Conservation (phyloP, 2,329 filamentous ascomycete species). For the Mycosphaerella sp. region DNA sequence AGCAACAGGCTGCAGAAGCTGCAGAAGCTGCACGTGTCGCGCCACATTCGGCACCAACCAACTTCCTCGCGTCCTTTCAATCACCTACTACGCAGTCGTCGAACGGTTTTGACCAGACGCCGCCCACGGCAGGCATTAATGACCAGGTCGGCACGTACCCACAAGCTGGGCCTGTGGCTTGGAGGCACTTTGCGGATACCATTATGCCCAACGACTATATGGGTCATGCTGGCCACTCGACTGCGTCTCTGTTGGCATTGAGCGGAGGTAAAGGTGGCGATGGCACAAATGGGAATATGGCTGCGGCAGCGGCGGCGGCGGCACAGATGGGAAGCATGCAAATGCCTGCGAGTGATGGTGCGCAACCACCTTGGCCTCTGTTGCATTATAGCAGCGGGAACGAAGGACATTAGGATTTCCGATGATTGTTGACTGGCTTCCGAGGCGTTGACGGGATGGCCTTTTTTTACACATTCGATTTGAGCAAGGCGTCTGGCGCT, state of each 20-base stretch:
- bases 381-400: slow-evolving; percentile 19
- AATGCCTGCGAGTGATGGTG: slow-evolving; percentile 18
- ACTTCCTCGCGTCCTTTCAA: slow-evolving; percentile 21
- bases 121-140: slow-evolving; percentile 12
- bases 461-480: neutral
- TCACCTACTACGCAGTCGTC: slow-evolving; percentile 12
- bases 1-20: slow-evolving; percentile 6
- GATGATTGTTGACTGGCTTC: neutral
- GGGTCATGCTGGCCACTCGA: slow-evolving; percentile 16
- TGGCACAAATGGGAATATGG: slow-evolving; percentile 8
- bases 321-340: slow-evolving; percentile 22
- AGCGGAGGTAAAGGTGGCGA: slow-evolving; percentile 13
- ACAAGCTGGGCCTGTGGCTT: slow-evolving; percentile 27
- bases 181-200: slow-evolving; percentile 31
- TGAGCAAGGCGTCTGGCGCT: neutral
- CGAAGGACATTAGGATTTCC: neutral
- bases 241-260: slow-evolving; percentile 16
- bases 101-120: slow-evolving; percentile 12
- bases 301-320: slow-evolving; percentile 14
- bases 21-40: neutral
- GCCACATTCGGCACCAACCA: slow-evolving; percentile 14
- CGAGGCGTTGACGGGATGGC: neutral
- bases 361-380: slow-evolving; percentile 24
- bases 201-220: slow-evolving; percentile 23
- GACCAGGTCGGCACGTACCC: slow-evolving; percentile 10